A percentile compares a stretch with the other conserved stretches of the same genome.
Evolutionary conservation across 768 basidiomycete genomes (phyloP).

Genomic region (Hypsizygus marmoreus): DNA sequence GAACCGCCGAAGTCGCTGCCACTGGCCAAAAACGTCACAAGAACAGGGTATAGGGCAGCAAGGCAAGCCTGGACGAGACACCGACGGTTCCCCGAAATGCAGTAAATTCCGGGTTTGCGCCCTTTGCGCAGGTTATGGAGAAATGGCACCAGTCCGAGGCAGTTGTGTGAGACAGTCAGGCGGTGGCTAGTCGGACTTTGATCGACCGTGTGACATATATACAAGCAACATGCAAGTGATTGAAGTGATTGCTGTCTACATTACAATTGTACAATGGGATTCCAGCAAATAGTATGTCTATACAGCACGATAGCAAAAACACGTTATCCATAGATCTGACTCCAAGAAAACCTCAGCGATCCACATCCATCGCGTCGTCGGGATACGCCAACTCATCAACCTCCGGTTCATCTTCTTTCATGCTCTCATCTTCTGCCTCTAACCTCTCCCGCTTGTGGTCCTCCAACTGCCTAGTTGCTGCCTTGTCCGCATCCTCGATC

Average conservation of each 20-base stretch:
- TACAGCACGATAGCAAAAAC: constrained; percentile 2
- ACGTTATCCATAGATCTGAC: neutral
- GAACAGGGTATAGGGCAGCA: constrained; percentile 44
- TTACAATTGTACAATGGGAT: neutral
- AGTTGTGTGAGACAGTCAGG: constrained; percentile 14
- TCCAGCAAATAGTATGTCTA: neutral
- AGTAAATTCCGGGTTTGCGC: constrained; percentile 23
- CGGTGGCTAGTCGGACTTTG: constrained; percentile 16
- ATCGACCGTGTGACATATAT: constrained; percentile 10
- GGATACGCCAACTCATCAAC: constrained; percentile 16
- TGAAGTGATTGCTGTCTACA: neutral
- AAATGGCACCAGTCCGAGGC: constrained; percentile 18
- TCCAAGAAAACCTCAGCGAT: neutral
- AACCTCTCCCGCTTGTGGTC: constrained; percentile 34
- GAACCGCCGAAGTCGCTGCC: constrained; percentile 56
- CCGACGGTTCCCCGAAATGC: constrained; percentile 48
- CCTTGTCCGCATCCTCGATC: constrained; percentile 62
- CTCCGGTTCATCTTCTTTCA: constrained; percentile 20
- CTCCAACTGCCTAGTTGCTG: constrained; percentile 45
- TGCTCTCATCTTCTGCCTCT: constrained; percentile 27
- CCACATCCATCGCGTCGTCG: constrained; percentile 21
- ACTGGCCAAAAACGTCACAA: constrained; percentile 41
- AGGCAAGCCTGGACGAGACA: constrained; percentile 43
- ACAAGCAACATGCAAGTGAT: neutral
- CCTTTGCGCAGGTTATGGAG: constrained; percentile 15